Evolutionary conservation across 2,329 filamentous ascomycete genomes (phyloP), one percentile per base, ranked within the genome.

Genomic region (Chaetomiaceae sp.): DNA sequence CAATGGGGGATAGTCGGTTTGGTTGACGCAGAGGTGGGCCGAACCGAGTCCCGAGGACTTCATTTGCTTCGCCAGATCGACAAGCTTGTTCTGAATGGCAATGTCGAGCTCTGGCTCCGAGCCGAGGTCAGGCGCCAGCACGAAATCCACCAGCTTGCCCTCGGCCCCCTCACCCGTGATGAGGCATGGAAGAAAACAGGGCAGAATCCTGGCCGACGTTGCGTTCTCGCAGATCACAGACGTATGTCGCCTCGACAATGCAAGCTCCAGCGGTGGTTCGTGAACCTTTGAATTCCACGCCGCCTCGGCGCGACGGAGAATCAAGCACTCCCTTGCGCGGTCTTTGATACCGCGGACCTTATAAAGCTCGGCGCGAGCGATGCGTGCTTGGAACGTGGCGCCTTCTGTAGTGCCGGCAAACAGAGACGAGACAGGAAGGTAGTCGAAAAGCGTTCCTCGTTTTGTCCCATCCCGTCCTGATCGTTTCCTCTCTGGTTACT

Each of bases 121-220:
- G 30, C 27, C 43, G 16, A 55, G 42, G 30, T 51, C 20, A 8
- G 53, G 53, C 36, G 48, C 36, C 8, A 55, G 48, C 13, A 47
- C 48, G 30, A 55, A 55, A 37, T 55, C 53, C 20, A 55, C 47
- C 42, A 51, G 47, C 48, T 55, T 55, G 13, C 47, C 47, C 29
- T 48, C 42, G 29, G 37, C 36, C 34, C 37, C 42, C 52, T 54
- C 52, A 32, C 52, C 47, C 16, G 47, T 51, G 48, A 47, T 33
- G 25, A 55, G 53, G 30, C 30, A 34, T 21, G 53, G 53, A 16
- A 47, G 42, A 34, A 55, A 55, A 48, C 42, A 51, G 29, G 53
- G 43, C 47, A 55, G 42, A 33, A 55, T 55, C 23, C 47, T 20
- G 20, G 42, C 42, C 42, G 51, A 49, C 10, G 51, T 50, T 29